phyloP scores from a whole-genome alignment of 345 rosid genomes.

The Ceriops tagal region DNA sequence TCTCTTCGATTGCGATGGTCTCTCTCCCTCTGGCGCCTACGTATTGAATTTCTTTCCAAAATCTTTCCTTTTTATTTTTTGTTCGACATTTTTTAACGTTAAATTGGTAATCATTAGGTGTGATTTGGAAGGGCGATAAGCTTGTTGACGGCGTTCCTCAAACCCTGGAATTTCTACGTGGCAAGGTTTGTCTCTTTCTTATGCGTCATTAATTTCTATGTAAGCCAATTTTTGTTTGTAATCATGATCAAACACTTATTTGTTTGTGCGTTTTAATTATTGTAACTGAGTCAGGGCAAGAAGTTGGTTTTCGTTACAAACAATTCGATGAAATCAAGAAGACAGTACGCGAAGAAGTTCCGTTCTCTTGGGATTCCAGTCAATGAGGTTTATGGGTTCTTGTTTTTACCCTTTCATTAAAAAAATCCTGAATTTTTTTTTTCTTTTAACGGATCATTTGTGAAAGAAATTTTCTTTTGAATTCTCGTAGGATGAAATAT shows the following conservation, averaged over 20 bases:
- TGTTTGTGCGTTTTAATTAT: neutral
- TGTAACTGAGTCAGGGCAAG: constrained; percentile 54
- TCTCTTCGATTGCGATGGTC: constrained; percentile 73
- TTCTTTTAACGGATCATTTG: neutral
- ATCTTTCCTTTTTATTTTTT: neutral
- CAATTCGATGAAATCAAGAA: constrained; percentile 72
- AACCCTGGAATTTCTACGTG: constrained; percentile 66
- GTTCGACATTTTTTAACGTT: neutral
- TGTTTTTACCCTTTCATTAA: neutral
- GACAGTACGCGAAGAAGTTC: constrained; percentile 67
- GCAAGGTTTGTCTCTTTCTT: constrained; percentile 36
- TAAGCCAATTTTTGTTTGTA: neutral
- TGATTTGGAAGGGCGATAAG: constrained; percentile 88
- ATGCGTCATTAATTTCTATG: neutral
- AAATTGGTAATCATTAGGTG: constrained; percentile 42
- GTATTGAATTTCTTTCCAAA: neutral
- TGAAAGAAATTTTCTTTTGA: neutral
- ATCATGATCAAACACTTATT: neutral
- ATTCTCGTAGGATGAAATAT: constrained; percentile 69
- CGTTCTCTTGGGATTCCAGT: constrained; percentile 70
- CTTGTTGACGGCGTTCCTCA: constrained; percentile 68
- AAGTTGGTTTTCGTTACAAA: constrained; percentile 81
- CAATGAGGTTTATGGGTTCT: constrained; percentile 42
- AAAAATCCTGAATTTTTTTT: neutral
- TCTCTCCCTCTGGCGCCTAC: neutral